Conservation (phyloP, 2,329 filamentous ascomycete species). For the Fusarium humuli region DNA sequence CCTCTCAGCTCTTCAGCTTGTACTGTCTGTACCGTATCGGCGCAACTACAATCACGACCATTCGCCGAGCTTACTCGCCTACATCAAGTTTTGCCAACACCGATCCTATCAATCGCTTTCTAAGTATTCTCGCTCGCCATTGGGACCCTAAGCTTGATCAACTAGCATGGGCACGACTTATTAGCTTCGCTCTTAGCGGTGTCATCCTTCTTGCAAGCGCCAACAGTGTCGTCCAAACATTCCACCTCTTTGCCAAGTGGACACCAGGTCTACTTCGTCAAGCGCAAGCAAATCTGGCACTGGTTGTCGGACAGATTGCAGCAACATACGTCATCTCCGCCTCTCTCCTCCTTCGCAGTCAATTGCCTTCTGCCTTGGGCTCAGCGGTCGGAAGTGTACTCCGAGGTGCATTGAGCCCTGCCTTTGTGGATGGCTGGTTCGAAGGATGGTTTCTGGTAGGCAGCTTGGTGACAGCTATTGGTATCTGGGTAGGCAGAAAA, state of each 20-base stretch:
- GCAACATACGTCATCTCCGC: constrained; percentile 89
- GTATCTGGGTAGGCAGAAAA: constrained; percentile 78
- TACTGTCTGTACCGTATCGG: constrained; percentile 89
- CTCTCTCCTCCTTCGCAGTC: constrained; percentile 80
- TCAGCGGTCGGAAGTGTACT: constrained; percentile 82
- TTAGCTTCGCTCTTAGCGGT: constrained; percentile 84
- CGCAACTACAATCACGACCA: constrained; percentile 75
- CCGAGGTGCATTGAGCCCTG: constrained; percentile 75
- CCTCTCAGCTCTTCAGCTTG: constrained; percentile 75
- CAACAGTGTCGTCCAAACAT: constrained; percentile 86
- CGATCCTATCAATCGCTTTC: constrained; percentile 86
- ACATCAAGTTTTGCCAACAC: constrained; percentile 70
- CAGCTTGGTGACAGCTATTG: constrained; percentile 73
- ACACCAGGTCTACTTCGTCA: constrained; percentile 77
- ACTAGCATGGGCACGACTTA: constrained; percentile 84
- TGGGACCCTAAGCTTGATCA: constrained; percentile 87
- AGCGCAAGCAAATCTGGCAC: constrained; percentile 80
- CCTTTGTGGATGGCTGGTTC: constrained; percentile 79
- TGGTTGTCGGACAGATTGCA: constrained; percentile 82
- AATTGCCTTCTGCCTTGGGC: constrained; percentile 81
- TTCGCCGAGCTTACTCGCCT: constrained; percentile 64
- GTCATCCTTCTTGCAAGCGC: constrained; percentile 86
- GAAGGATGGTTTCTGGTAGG: constrained; percentile 85
- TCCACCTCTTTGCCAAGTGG: constrained; percentile 82
- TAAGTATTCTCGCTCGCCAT: constrained; percentile 83